Conservation (phyloP, 768 basidiomycete genomes). For the Trametes cubensis region DNA sequence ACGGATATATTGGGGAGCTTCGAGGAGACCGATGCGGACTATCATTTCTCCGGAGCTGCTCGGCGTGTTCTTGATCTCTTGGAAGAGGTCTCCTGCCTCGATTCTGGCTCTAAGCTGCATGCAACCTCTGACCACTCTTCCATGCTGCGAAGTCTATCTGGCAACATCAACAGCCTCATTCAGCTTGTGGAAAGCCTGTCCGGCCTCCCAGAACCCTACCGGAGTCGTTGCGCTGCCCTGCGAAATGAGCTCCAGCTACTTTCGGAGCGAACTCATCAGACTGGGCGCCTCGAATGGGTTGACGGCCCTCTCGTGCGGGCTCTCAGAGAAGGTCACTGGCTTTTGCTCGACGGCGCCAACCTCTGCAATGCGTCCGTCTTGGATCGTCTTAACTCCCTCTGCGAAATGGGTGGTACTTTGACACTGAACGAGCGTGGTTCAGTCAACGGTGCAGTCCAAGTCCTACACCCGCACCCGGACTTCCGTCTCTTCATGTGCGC, state of each 20-base stretch:
- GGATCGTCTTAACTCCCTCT: conserved; percentile 94
- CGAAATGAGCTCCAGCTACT: conserved; percentile 31
- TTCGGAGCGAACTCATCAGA: conserved; percentile 30
- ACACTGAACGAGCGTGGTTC: conserved; percentile 90
- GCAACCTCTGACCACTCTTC: conserved; percentile 1
- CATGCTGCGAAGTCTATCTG: conserved; percentile 19
- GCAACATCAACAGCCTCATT: background rate
- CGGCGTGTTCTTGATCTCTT: conserved; percentile 41
- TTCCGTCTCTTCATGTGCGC: conserved; percentile 95
- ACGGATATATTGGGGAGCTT: conserved; percentile 94
- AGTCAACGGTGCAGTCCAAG: conserved; percentile 72
- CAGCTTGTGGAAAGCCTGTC: conserved; percentile 35
- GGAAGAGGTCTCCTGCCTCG: conserved; percentile 15
- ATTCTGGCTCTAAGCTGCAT: conserved; percentile 11
- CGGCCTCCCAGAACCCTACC: conserved; percentile 13
- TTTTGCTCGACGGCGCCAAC: conserved; percentile 91
- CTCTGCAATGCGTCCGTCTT: conserved; percentile 94
- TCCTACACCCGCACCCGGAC: conserved; percentile 79
- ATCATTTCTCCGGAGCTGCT: conserved; percentile 41
- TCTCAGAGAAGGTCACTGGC: conserved; percentile 86
- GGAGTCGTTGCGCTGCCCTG: conserved; percentile 21
- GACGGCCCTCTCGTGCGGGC: conserved; percentile 91
- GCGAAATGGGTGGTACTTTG: conserved; percentile 81
- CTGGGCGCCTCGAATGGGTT: conserved; percentile 86
- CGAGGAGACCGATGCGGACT: conserved; percentile 78